Base-by-base conservation (phyloP, 1,284 basidiomycete species). In the Cystobasidium pallidum region DNA sequence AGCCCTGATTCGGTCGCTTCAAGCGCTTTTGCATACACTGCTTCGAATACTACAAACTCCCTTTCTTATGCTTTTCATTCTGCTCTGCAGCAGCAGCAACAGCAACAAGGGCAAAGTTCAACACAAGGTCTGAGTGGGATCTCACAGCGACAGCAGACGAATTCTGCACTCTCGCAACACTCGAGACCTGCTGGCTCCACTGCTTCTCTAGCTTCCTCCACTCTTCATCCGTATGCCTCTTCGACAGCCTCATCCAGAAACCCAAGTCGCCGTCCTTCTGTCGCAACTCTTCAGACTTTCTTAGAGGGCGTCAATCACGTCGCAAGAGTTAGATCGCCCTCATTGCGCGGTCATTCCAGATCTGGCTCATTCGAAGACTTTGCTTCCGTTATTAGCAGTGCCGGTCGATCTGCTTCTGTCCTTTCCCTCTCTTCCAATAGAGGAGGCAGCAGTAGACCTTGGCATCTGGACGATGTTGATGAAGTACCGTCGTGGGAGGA, bases 281-380 rank as follows among this genome's bases (percentile, higher is more conserved):
- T 64, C 1, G 72, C 51, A 21, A 73, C 65, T 21, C 39, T 73
- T 0, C 66, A 73, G 32, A 41, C 54, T n/a, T 73, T 66, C 66
- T 49, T 68, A 6, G 72, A 73, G 49, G 72, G 72, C 13, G 72
- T 73, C 10, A 65, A 67, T 13, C 72, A 73, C 32, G 65, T 67
- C 21, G 63, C 72, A 6, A 55, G 72, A 26, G 72, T 73, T 21
- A 47, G 70, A 43, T 72, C 70, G 3, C 70, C 57, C 19, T 63
- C 57, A 24, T 36, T 72, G n/a, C 51, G 62, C 1, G 70, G 70
- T 34, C 70, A 72, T 43, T 72, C 70, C 11, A 63, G 70, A 24
- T 51, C 63, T 32, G 63, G 43, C 21, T 72, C 70, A 3, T 63
- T 36, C 32, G 73, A 61, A 21, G 52, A 63, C 13, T 74, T 74